phyloP scores from a whole-genome alignment of 202 grass and related monocot species.

The Carex sylvatica region DNA sequence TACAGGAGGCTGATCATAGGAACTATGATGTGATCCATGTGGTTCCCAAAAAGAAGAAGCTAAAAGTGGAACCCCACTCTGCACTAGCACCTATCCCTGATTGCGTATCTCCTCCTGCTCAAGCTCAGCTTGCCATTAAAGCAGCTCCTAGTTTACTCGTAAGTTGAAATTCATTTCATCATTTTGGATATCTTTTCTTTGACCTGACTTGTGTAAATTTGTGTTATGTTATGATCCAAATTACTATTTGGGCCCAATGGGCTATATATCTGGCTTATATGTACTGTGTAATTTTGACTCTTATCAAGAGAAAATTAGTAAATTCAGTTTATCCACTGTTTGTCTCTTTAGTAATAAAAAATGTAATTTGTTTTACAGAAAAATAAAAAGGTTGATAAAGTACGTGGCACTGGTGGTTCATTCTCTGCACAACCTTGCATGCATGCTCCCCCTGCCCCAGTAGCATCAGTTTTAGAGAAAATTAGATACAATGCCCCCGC shows the following conservation, averaged over 20 bases:
- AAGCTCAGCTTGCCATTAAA: background rate
- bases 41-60: background rate
- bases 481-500: background rate
- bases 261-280: too few relatives aligned
- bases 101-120: background rate
- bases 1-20: background rate
- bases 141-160: background rate
- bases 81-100: background rate
- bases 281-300: too few relatives aligned
- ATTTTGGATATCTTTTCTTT: background rate
- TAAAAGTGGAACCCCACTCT: background rate
- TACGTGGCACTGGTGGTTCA: background rate
- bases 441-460: background rate
- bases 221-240: background rate
- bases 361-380: background rate
- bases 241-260: too few relatives aligned
- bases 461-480: background rate
- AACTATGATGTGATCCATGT: background rate
- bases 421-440: background rate
- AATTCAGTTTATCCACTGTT: too few relatives aligned
- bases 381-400: constrained; percentile 6
- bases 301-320: too few relatives aligned
- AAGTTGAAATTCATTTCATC: background rate
- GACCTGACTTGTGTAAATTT: background rate
- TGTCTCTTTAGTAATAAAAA: too few relatives aligned